A percentile compares a stretch with the other conserved stretches of the same genome.
phyloP scores from a whole-genome alignment of 306 rosid genomes.

The Sicyos edulis region DNA sequence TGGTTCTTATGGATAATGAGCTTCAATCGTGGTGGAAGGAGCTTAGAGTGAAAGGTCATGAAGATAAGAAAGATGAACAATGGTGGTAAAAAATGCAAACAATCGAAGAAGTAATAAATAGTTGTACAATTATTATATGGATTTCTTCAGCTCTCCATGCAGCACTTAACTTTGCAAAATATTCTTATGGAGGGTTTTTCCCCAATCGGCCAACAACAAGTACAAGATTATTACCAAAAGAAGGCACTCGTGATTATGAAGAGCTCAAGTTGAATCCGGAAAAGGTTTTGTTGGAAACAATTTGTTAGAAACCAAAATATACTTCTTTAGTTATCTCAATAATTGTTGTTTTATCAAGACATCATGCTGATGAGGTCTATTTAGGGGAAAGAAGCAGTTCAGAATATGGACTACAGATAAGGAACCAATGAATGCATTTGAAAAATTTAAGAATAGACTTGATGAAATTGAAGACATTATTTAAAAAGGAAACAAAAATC shows the following conservation, averaged over 20 bases:
- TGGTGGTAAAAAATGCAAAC: slow-evolving; percentile 61
- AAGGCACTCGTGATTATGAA: no score
- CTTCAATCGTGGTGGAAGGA: slow-evolving; percentile 66
- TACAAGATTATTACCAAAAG: slow-evolving; percentile 32
- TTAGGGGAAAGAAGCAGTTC: slow-evolving; percentile 51
- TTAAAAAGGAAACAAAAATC: slow-evolving; percentile 35
- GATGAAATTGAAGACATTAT: slow-evolving; percentile 36
- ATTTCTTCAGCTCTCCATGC: slow-evolving; percentile 57
- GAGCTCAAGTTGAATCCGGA: no score
- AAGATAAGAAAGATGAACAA: slow-evolving; percentile 49
- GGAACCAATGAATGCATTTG: slow-evolving; percentile 34
- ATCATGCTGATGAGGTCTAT: slow-evolving; percentile 62
- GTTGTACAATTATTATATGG: slow-evolving; percentile 49
- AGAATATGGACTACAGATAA: slow-evolving; percentile 59
- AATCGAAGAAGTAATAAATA: slow-evolving; percentile 29
- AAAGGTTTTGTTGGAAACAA: no score
- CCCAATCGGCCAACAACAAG: slow-evolving; percentile 46
- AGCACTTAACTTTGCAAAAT: slow-evolving; percentile 50
- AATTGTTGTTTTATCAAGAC: slow-evolving; percentile 53
- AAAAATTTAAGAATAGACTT: slow-evolving; percentile 38
- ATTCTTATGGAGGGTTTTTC: slow-evolving; percentile 48
- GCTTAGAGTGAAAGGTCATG: slow-evolving; percentile 44
- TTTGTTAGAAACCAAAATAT: slow-evolving; percentile 26
- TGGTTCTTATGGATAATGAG: slow-evolving; percentile 29
- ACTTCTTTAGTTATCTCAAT: slow-evolving; percentile 44